These are phyloP conservation scores for Leucoagaricus sp. DNA, from an alignment of 1,284 basidiomycete species.

Conservation along the genomic window DNA sequence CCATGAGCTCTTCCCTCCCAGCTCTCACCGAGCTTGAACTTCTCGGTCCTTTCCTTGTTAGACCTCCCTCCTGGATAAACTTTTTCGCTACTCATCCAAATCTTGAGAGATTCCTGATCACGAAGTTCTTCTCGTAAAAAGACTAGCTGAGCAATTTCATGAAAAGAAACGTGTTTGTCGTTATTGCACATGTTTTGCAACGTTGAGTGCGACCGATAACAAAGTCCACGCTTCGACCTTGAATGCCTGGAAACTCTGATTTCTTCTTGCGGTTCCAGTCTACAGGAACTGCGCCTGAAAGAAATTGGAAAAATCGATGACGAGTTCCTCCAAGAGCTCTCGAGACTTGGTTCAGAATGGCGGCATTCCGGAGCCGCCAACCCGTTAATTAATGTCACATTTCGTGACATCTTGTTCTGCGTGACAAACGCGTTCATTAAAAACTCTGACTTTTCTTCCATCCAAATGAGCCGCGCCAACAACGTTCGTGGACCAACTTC, in stretches of 20 bases:
- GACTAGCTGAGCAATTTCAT: too few species aligned
- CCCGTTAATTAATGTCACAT: background rate
- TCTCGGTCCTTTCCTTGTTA: conserved; percentile 88
- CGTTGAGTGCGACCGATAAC: too few species aligned
- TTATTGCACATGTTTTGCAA: too few species aligned
- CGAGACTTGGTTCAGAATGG: conserved; percentile 37
- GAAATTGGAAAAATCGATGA: conserved; percentile 79
- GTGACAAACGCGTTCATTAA: conserved; percentile 15
- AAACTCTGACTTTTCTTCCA: background rate
- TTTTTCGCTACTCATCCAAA: conserved; percentile 70
- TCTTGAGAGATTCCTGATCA: conserved; percentile 78
- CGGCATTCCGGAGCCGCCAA: background rate
- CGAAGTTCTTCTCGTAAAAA: too few species aligned
- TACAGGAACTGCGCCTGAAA: conserved; percentile 76
- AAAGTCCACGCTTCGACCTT: conserved; percentile 87
- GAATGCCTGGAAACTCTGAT: conserved; percentile 70
- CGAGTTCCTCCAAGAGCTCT: conserved; percentile 58
- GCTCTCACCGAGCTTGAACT: conserved; percentile 77
- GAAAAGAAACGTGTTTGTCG: too few species aligned
- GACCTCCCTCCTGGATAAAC: conserved; percentile 70
- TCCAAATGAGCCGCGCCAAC: conserved; percentile 41
- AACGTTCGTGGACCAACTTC: conserved; percentile 89
- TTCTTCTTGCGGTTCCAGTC: conserved; percentile 49
- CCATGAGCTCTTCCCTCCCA: conserved; percentile 68
- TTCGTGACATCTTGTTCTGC: background rate